These are phyloP conservation scores for Daldinia grandis DNA, from an alignment of 495 filamentous ascomycete species.

Conservation along the genomic window DNA sequence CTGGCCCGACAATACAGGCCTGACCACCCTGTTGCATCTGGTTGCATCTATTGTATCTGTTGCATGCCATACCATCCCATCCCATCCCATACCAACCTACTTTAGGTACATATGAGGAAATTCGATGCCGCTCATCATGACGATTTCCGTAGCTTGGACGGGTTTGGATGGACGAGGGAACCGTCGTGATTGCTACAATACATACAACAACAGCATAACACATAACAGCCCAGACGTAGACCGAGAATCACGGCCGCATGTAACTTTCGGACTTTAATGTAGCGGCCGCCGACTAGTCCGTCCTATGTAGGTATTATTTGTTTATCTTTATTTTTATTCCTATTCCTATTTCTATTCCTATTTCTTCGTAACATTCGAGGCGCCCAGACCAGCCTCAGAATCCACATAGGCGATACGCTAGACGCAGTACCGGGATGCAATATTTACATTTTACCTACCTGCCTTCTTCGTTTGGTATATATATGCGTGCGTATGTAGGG, in stretches of 20 bases:
- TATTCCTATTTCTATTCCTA: too few relatives aligned
- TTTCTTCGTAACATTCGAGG: conserved; percentile 20
- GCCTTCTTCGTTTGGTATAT: conserved; percentile 26
- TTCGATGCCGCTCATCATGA: conserved; percentile 43
- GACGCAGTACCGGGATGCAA: conserved; percentile 18
- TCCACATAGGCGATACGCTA: conserved; percentile 32
- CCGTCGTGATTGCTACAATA: conserved; percentile 41
- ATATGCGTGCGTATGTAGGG: neutral
- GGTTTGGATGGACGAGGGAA: conserved; percentile 29
- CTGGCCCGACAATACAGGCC: conserved; percentile 30
- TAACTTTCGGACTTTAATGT: conserved; percentile 42
- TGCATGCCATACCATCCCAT: neutral
- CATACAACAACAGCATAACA: conserved; percentile 1
- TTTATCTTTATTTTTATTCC: conserved; percentile 12
- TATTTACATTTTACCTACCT: conserved; percentile 24
- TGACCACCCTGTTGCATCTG: conserved; percentile 27
- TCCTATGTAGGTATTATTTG: conserved; percentile 1
- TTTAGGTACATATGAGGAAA: conserved; percentile 39
- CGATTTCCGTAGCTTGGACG: conserved; percentile 26
- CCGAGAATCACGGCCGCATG: conserved; percentile 18
- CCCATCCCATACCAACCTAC: neutral
- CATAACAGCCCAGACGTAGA: conserved; percentile 5
- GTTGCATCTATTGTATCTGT: neutral
- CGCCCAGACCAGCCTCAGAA: conserved; percentile 29
- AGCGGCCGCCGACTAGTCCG: conserved; percentile 29